phyloP scores from a whole-genome alignment of 2,329 filamentous ascomycete species.

The Botryotinia narcissicola region DNA sequence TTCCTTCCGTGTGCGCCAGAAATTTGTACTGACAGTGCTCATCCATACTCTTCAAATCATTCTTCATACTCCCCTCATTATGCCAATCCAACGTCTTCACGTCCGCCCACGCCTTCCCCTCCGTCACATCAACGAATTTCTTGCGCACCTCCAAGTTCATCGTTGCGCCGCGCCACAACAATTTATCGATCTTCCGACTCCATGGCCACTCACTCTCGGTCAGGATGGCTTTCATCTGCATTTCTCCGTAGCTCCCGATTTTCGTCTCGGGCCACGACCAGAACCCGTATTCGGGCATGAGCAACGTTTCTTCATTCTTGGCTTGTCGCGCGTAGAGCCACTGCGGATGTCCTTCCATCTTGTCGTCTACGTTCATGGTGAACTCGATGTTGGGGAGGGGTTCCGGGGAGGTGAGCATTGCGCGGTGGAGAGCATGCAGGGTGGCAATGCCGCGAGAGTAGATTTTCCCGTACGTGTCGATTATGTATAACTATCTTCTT shows the following conservation, averaged over 20 bases:
- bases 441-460: conserved; percentile 41
- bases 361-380: conserved; percentile 51
- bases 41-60: conserved; percentile 18
- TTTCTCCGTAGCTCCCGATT: conserved; percentile 45
- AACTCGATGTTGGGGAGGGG: conserved; percentile 51
- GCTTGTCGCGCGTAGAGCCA: conserved; percentile 16
- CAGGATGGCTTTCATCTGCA: conserved; percentile 39
- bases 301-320: conserved; percentile 38
- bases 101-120: conserved; percentile 46
- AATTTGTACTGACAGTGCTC: conserved; percentile 18
- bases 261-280: conserved; percentile 52
- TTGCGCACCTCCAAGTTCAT: conserved; percentile 35
- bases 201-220: conserved; percentile 39
- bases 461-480: conserved; percentile 13
- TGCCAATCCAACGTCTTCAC: conserved; percentile 37
- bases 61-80: conserved; percentile 13
- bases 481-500: conserved; percentile 8
- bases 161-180: conserved; percentile 50
- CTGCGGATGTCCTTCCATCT: conserved; percentile 35
- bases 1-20: conserved; percentile 17
- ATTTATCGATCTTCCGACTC: conserved; percentile 41
- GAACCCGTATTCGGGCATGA: conserved; percentile 55
- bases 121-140: conserved; percentile 23
- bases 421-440: conserved; percentile 52
- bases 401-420: conserved; percentile 48